Evolutionary conservation across 768 basidiomycete species (phyloP), one percentile per base, ranked within the genome.

Genomic region (Podaxis sp.): DNA sequence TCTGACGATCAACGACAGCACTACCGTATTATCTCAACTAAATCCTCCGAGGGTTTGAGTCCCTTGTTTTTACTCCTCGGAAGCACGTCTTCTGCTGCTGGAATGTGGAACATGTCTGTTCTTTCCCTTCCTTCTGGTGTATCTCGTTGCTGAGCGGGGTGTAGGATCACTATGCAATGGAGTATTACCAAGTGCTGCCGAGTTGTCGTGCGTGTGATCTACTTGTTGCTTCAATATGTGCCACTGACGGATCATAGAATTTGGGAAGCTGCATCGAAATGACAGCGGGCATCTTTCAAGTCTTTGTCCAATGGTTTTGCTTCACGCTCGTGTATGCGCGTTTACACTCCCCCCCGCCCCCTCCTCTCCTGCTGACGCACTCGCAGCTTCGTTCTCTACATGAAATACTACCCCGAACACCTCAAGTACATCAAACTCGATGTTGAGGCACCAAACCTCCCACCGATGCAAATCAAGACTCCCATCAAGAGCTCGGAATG

Each of bases 61-160:
- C 93, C 95, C 16, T 88, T 90, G 83, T 98, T 91, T 68, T 76
- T 98, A 36, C 77, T 98, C 5, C 83, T 98, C 0, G 97, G 97
- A 5, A 88, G 88, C 63, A 92, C 90, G 0, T 91, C 90, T 14
- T 84, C 87, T 11, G 89, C 91, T 2, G 87, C 91, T 0, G 90
- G 83, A 0, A 83, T 95, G 82, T 76, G 95, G 52, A 97, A 97
- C 70, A 86, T 96, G 86, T 91, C 4, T 70, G 10, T 35, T 35
- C 55, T 27, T 21, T 21, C n/a, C 14, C 48, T 50, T 25, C 7
- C 16, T 28, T 35, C 44, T 54, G 6, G 27, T 27, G 14, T 11
- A 25, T 25, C 36, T 51, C 48, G 46, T 64, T 47, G 53, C 36
- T 50, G 58, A 61, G 58, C 55, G 59, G 71, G 65, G 4, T 69